A percentile compares a stretch with the other conserved stretches of the same genome.
phyloP scores from a whole-genome alignment of 495 filamentous ascomycete genomes.

The Talaromyces proteolyticus region DNA sequence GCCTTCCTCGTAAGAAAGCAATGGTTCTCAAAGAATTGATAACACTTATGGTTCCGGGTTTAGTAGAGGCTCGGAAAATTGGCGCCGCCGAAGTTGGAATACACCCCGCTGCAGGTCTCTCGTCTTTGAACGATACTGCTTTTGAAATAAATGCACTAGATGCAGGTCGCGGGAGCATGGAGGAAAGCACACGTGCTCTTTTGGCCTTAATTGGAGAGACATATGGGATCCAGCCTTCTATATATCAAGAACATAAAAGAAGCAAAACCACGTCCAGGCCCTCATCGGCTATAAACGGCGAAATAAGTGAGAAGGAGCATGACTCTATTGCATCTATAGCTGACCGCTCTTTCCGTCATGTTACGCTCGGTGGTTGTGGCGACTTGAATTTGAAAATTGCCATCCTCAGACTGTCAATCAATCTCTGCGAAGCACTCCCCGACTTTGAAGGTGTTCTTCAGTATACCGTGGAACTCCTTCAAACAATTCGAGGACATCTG shows the following conservation, averaged over 20 bases:
- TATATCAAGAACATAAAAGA: constrained; percentile 29
- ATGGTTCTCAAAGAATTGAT: constrained; percentile 81
- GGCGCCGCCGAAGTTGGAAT: constrained; percentile 93
- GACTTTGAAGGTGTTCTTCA: constrained; percentile 83
- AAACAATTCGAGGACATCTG: constrained; percentile 68
- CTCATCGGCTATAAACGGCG: neutral
- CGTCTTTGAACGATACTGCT: constrained; percentile 49
- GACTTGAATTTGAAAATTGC: constrained; percentile 68
- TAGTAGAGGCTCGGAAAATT: constrained; percentile 88
- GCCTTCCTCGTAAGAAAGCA: constrained; percentile 78
- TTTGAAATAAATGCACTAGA: constrained; percentile 62
- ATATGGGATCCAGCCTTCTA: constrained; percentile 41
- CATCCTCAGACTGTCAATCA: constrained; percentile 76
- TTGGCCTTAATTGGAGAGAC: constrained; percentile 47
- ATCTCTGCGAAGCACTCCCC: constrained; percentile 87
- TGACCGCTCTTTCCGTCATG: constrained; percentile 36
- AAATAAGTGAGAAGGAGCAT: constrained; percentile 17
- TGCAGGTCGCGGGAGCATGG: constrained; percentile 68
- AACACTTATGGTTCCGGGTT: constrained; percentile 69
- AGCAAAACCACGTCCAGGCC: constrained; percentile 1
- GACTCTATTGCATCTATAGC: constrained; percentile 37
- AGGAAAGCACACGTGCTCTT: constrained; percentile 60
- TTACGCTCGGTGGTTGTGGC: constrained; percentile 34
- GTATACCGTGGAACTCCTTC: constrained; percentile 77
- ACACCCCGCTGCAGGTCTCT: constrained; percentile 82